Conservation (phyloP, 2,329 filamentous ascomycete species). For the Colletotrichum spaethianum region DNA sequence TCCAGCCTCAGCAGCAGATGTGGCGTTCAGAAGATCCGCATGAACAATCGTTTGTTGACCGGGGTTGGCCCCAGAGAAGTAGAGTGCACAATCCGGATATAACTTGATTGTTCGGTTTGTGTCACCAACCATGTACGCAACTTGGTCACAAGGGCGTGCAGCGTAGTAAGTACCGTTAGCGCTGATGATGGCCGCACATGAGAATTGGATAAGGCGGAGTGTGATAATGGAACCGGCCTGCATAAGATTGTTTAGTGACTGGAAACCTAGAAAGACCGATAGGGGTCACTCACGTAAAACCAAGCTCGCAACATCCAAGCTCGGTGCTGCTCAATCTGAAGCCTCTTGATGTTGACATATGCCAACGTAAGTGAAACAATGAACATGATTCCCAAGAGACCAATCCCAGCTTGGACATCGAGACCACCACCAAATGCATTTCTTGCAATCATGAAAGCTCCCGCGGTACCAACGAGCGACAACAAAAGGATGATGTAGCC, state of each 20-base stretch:
- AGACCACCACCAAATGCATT: slow-evolving; percentile 68
- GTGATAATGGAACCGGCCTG: slow-evolving; percentile 65
- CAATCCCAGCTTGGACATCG: slow-evolving; percentile 61
- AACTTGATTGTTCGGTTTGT: slow-evolving; percentile 44
- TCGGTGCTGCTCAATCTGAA: slow-evolving; percentile 75
- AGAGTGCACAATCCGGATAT: slow-evolving; percentile 61
- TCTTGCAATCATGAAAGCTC: slow-evolving; percentile 67
- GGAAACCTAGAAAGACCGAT: rapidly evolving
- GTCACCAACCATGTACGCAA: slow-evolving; percentile 54
- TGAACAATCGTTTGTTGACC: slow-evolving; percentile 47
- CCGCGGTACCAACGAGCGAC: slow-evolving; percentile 59
- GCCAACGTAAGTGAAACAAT: slow-evolving; percentile 60
- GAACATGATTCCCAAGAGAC: slow-evolving; percentile 61
- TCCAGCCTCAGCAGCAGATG: slow-evolving; percentile 48
- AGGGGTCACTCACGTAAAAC: slow-evolving; percentile 56
- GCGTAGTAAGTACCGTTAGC: slow-evolving; percentile 46
- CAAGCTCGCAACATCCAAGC: slow-evolving; percentile 74
- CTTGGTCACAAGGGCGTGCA: slow-evolving; percentile 62
- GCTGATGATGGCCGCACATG: slow-evolving; percentile 52
- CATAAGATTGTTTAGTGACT: background rate
- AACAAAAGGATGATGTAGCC: slow-evolving; percentile 69
- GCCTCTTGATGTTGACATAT: slow-evolving; percentile 69
- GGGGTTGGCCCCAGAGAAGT: slow-evolving; percentile 49
- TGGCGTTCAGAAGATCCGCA: slow-evolving; percentile 49
- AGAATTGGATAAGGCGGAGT: slow-evolving; percentile 60